Base-by-base conservation (phyloP, 2,329 filamentous ascomycete genomes). In the Dactylellina cionopaga region DNA sequence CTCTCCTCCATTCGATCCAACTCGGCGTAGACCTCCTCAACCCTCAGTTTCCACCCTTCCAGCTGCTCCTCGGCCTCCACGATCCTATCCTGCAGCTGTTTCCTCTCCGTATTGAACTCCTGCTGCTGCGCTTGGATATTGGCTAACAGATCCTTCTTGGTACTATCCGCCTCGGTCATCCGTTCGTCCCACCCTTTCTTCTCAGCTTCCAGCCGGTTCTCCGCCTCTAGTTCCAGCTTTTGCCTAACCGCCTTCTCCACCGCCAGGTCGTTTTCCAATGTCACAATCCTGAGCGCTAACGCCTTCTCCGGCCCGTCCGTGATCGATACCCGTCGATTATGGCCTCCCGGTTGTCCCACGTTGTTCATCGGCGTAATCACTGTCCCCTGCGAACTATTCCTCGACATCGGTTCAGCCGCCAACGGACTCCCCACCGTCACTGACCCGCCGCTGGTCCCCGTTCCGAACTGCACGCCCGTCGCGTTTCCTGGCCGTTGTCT, bases 91-190 rank as follows among this genome's bases (percentile, higher is more conserved):
- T 96, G 91, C 0, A 98, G 83, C 7, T 89, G 90, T 77, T 90
- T 92, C 37, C 95, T 88, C 80, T 98, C 94, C 52, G 89, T 88
- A 33, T 90, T 84, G 76, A 96, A 97, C 78, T 98, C 95, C 24
- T 88, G 88, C 80, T 97, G 92, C 75, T 96, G 87, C 10, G 93
- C 90, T 78, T 98, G 92, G 82, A 99, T 92, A 78, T 99, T 99
- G 75, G 92, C 90, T 81, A 99, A 88, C 7, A 99, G 86, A 80
- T 98, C 95, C 76, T 91, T 90, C 80, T 99, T 99, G 0, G 91
- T 97, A 1, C 92, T 93, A 76, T 95, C 92, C 4, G 88, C 91
- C 80, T 98, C 94, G 74, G 95, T 88, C 73, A 96, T 86, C 77
- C 89, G 89, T 77, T 83, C 86, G 82, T 85, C 89, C 78, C 86